These are phyloP conservation scores for Rubus parviflorus DNA, from an alignment of 306 rosid species.

Conservation along the genomic window DNA sequence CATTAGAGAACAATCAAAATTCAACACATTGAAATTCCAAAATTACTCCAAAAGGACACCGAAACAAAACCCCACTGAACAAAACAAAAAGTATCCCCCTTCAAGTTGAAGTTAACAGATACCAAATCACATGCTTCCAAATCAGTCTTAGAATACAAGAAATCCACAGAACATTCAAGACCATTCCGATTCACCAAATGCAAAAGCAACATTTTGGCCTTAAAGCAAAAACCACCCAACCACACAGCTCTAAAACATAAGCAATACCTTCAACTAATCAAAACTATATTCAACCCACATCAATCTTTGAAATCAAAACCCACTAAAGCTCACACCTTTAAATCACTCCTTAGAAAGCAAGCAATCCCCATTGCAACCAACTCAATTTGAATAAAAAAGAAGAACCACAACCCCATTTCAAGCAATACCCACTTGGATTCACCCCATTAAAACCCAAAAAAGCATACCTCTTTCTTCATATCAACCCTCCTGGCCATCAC, in stretches of 20 bases:
- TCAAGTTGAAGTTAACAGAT: slow-evolving; percentile 6
- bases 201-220: slow-evolving; percentile 9
- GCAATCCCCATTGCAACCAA: not conserved
- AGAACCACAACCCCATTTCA: not conserved
- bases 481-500: slow-evolving; percentile 63
- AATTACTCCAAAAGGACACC: slow-evolving; percentile 4
- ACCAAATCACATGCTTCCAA: slow-evolving; percentile 3
- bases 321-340: not conserved
- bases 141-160: slow-evolving; percentile 4
- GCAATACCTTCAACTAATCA: not conserved
- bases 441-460: not conserved
- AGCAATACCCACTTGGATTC: slow-evolving; percentile 4
- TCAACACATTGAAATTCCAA: not conserved
- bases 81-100: not conserved
- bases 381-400: not conserved
- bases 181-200: not conserved
- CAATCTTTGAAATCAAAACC: not conserved
- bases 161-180: not conserved
- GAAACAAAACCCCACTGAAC: not conserved
- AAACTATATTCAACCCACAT: not conserved
- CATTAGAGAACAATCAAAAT: not conserved
- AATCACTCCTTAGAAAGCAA: not conserved
- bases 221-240: not conserved
- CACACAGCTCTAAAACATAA: not conserved
- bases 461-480: slow-evolving; percentile 68